phyloP scores from a whole-genome alignment of 2,329 filamentous ascomycete species.

The Pseudocercospora musae region DNA sequence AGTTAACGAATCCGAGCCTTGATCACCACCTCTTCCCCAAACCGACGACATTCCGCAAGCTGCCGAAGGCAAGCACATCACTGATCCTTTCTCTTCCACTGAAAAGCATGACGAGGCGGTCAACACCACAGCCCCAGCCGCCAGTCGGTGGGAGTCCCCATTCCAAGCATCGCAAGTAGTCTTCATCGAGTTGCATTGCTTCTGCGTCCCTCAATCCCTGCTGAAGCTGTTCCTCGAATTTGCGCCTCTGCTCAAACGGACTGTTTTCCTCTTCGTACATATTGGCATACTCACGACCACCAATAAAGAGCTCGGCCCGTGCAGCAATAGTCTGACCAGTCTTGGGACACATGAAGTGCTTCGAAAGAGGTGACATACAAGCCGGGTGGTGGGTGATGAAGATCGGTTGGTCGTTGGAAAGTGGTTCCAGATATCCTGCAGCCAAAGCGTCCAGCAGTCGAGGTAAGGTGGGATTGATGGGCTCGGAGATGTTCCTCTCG shows the following conservation, averaged over 20 bases:
- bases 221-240: slow-evolving; percentile 63
- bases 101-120: slow-evolving; percentile 89
- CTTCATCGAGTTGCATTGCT: slow-evolving; percentile 63
- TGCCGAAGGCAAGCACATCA: slow-evolving; percentile 87
- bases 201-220: slow-evolving; percentile 45
- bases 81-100: slow-evolving; percentile 73
- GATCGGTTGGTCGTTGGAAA: slow-evolving; percentile 64
- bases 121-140: slow-evolving; percentile 92
- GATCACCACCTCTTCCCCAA: slow-evolving; percentile 10
- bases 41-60: slow-evolving; percentile 60
- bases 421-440: slow-evolving; percentile 71
- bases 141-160: slow-evolving; percentile 92
- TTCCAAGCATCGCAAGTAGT: slow-evolving; percentile 79
- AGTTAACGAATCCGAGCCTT: not conserved
- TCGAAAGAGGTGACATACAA: slow-evolving; percentile 85
- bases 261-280: slow-evolving; percentile 99
- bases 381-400: slow-evolving; percentile 90
- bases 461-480: slow-evolving; percentile 56
- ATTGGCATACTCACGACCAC: slow-evolving; percentile 80
- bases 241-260: slow-evolving; percentile 77
- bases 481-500: slow-evolving; percentile 48
- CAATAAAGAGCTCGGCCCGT: slow-evolving; percentile 40
- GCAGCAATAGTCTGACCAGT: slow-evolving; percentile 55
- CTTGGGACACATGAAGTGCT: slow-evolving; percentile 70
- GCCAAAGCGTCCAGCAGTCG: slow-evolving; percentile 80